Percentiles rank a stretch among this genome's conserved stretches.
Evolutionary conservation across 495 filamentous ascomycete species (phyloP).

Genomic region (Lentithecium fluviatile): DNA sequence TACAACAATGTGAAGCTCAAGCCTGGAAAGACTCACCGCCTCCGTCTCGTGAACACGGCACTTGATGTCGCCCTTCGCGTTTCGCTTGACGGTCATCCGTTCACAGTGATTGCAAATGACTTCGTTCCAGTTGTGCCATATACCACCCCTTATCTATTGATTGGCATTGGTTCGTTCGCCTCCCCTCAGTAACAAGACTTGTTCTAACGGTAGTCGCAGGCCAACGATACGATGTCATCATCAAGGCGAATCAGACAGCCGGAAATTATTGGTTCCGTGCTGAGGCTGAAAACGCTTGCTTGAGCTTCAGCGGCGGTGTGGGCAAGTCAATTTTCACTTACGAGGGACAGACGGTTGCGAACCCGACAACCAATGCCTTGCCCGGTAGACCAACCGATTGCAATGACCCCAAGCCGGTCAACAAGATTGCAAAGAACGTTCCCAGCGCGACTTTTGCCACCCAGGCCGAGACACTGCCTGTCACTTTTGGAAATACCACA

Average conservation of each 20-base stretch:
- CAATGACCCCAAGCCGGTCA: constrained; percentile 7
- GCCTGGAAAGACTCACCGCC: constrained; percentile 37
- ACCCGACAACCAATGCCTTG: constrained; percentile 19
- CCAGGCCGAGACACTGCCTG: constrained; percentile 35
- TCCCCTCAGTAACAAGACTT: background rate
- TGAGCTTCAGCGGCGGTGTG: constrained; percentile 16
- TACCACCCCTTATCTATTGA: constrained; percentile 18
- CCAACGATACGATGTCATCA: constrained; percentile 45
- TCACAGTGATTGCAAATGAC: constrained; percentile 42
- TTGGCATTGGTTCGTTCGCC: constrained; percentile 26
- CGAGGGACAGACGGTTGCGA: constrained; percentile 12
- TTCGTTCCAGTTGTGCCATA: constrained; percentile 41
- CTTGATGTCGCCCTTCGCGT: constrained; percentile 41
- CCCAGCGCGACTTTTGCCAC: constrained; percentile 28
- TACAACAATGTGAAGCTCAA: constrained; percentile 36
- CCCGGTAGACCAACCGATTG: constrained; percentile 19
- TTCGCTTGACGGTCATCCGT: constrained; percentile 39
- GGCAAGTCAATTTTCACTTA: constrained; percentile 27
- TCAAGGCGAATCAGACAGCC: constrained; percentile 39
- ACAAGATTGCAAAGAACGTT: constrained; percentile 31
- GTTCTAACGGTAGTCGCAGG: constrained; percentile 13
- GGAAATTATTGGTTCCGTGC: constrained; percentile 46
- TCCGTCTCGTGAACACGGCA: constrained; percentile 41
- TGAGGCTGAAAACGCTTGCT: constrained; percentile 30
- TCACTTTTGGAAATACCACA: constrained; percentile 29